phyloP scores from a whole-genome alignment of 352 stramenopile species.

The Globisporangium orthogonon region DNA sequence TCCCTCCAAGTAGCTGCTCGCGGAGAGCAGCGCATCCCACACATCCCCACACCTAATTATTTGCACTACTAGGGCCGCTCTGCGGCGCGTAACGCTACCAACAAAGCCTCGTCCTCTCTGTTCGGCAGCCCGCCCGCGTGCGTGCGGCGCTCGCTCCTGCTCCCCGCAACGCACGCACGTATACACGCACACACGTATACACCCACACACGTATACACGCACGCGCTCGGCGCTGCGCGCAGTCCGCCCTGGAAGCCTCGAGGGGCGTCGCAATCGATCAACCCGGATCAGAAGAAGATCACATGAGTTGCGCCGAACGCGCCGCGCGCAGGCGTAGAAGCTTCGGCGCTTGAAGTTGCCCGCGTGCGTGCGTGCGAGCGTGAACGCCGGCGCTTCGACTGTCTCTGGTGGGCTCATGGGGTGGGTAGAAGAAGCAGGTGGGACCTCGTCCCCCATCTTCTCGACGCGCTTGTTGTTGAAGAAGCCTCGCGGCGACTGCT shows the following conservation, averaged over 20 bases:
- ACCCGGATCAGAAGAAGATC: too few relatives aligned
- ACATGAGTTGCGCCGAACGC: not conserved
- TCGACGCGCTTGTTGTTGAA: too few relatives aligned
- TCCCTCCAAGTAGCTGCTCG: not conserved
- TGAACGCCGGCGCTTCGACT: not conserved
- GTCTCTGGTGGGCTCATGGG: not conserved
- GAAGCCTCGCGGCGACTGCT: not conserved
- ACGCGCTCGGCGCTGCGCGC: too few relatives aligned
- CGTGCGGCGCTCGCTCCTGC: too few relatives aligned
- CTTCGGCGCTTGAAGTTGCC: slow-evolving; percentile 1
- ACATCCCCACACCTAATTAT: slow-evolving; percentile 1
- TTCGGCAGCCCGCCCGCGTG: not conserved
- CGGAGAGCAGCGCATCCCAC: not conserved
- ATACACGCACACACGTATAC: too few relatives aligned
- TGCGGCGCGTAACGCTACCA: not conserved
- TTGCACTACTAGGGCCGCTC: not conserved
- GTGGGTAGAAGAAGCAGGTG: too few relatives aligned
- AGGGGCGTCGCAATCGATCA: too few relatives aligned
- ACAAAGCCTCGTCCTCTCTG: not conserved
- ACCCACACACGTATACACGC: too few relatives aligned
- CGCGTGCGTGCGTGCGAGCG: not conserved
- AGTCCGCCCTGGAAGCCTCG: too few relatives aligned
- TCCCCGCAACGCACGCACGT: too few relatives aligned
- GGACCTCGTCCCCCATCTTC: too few relatives aligned
- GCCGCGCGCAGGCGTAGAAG: not conserved